Conservation (phyloP, 139 green algal species). For the Chlorella vulgaris region DNA sequence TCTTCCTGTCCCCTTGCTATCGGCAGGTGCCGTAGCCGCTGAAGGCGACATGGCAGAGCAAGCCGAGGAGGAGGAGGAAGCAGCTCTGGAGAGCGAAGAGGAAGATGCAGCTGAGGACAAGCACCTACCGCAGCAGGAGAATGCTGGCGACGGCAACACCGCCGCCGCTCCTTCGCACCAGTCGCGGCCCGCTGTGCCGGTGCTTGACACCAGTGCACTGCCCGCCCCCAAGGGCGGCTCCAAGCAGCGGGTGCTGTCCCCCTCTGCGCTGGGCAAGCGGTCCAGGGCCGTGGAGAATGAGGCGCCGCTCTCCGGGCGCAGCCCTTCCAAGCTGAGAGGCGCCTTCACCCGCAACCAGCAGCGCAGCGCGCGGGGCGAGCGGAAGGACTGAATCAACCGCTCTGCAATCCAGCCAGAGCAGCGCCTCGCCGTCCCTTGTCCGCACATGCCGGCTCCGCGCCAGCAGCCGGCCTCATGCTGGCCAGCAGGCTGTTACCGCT, state of each 20-base stretch:
- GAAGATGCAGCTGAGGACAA: constrained; percentile 3
- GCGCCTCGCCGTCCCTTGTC: neutral
- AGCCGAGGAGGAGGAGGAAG: neutral
- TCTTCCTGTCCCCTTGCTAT: too few relatives aligned
- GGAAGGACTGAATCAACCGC: neutral
- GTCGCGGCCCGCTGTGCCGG: neutral
- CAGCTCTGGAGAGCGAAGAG: neutral
- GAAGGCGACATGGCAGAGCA: neutral
- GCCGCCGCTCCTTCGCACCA: neutral
- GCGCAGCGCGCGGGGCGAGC: constrained; percentile 10
- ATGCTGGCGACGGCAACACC: too few relatives aligned
- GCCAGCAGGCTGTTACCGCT: too few relatives aligned
- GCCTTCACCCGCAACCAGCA: constrained; percentile 21
- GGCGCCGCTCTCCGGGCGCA: neutral
- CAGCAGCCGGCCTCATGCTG: too few relatives aligned
- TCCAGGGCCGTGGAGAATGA: neutral
- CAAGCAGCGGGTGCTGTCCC: constrained; percentile 1
- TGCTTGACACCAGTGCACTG: constrained; percentile 5
- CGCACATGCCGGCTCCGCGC: too few relatives aligned
- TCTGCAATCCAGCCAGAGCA: neutral
- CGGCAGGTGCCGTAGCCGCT: neutral
- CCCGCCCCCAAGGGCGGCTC: constrained; percentile 7
- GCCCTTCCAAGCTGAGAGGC: constrained; percentile 19
- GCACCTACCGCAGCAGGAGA: neutral
- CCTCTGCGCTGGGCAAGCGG: constrained; percentile 23